phyloP scores from a whole-genome alignment of 1,284 basidiomycete genomes.

The Pseudozyma sp. region DNA sequence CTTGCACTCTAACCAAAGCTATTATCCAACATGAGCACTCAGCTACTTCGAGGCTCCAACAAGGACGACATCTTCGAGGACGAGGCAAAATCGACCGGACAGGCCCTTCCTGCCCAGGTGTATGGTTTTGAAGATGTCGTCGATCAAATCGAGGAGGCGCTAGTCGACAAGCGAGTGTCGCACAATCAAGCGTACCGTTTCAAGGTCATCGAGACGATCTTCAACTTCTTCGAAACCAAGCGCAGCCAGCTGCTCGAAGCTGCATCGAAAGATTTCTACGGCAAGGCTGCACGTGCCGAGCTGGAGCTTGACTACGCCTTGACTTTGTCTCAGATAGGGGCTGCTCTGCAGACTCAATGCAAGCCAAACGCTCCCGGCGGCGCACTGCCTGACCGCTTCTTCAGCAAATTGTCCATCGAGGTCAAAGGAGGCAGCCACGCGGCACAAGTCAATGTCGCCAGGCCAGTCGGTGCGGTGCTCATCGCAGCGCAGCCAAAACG shows the following conservation, averaged over 20 bases:
- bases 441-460: neutral
- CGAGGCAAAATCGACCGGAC: neutral
- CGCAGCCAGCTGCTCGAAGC: conserved; percentile 15
- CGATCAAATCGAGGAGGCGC: conserved; percentile 12
- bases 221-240: conserved; percentile 13
- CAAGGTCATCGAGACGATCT: conserved; percentile 16
- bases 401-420: neutral
- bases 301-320: conserved; percentile 20
- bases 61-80: conserved; percentile 10
- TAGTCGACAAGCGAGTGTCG: conserved; percentile 12
- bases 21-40: conserved; percentile 8
- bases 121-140: conserved; percentile 8
- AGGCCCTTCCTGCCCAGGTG: conserved; percentile 1
- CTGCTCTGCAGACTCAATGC: conserved; percentile 10
- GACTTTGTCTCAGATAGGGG: conserved; percentile 15
- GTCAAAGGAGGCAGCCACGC: neutral
- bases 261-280: conserved; percentile 11
- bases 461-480: conserved; percentile 15
- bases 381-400: conserved; percentile 9
- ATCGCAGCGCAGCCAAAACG: conserved; percentile 13
- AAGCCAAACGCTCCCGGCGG: conserved; percentile 2
- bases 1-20: neutral
- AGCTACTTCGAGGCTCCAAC: conserved; percentile 8
- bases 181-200: conserved; percentile 24
- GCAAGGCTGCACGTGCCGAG: conserved; percentile 9